A percentile compares a stretch with the other conserved stretches of the same genome.
phyloP scores from a whole-genome alignment of 176 grass and related monocot species.

The Elymus sibiricus region DNA sequence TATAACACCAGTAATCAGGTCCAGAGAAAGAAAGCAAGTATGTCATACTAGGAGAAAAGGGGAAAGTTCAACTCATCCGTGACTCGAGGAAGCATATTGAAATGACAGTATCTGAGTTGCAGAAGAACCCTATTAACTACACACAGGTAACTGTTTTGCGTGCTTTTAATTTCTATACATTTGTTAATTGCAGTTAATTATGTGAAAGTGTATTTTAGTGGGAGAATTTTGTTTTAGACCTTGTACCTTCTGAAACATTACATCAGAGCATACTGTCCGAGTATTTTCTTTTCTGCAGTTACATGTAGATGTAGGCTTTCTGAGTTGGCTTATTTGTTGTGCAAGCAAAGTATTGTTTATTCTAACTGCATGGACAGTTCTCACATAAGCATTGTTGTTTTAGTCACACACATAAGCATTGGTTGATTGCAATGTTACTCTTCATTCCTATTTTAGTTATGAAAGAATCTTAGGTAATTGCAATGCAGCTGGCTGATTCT shows the following conservation, averaged over 20 bases:
- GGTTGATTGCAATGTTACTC: neutral
- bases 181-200: neutral
- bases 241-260: neutral
- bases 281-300: neutral
- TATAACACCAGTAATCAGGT: slow-evolving; percentile 38
- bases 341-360: neutral
- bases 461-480: neutral
- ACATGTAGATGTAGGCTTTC: neutral
- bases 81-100: slow-evolving; percentile 71
- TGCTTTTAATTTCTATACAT: neutral
- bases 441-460: neutral
- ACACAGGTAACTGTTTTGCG: slow-evolving; percentile 57
- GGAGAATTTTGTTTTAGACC: neutral
- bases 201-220: neutral
- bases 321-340: neutral
- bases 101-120: slow-evolving; percentile 61
- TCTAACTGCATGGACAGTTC: neutral
- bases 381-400: neutral
- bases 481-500: neutral
- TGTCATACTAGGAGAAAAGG: slow-evolving; percentile 93
- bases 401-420: neutral
- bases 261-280: neutral
- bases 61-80: slow-evolving; percentile 84
- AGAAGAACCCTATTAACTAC: slow-evolving; percentile 93
- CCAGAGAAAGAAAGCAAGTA: slow-evolving; percentile 86